A percentile compares a stretch with the other conserved stretches of the same genome.
phyloP scores from a whole-genome alignment of 2,329 filamentous ascomycete genomes.

The Arachnomyces sp. region DNA sequence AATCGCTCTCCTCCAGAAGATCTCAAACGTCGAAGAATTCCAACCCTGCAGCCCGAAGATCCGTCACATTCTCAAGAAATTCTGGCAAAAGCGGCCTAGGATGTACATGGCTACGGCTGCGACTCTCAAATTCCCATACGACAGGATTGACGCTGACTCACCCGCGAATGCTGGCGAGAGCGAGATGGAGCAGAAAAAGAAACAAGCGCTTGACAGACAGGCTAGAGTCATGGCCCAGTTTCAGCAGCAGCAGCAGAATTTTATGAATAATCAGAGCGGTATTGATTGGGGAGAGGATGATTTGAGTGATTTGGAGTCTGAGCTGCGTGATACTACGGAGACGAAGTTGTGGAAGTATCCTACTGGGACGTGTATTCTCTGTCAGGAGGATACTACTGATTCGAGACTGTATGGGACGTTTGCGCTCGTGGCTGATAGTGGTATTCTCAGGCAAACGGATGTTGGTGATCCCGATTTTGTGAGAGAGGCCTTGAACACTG shows the following conservation, averaged over 20 bases:
- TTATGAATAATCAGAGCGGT: slow-evolving; percentile 78
- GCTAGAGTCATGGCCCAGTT: slow-evolving; percentile 96
- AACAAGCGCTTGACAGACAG: slow-evolving; percentile 79
- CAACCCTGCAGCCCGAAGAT: slow-evolving; percentile 80
- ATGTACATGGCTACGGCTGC: slow-evolving; percentile 62
- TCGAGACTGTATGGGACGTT: slow-evolving; percentile 86
- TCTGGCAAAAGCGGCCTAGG: slow-evolving; percentile 72
- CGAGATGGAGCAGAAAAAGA: slow-evolving; percentile 72
- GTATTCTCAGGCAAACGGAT: slow-evolving; percentile 78
- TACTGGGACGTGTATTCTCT: slow-evolving; percentile 85
- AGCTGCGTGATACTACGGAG: slow-evolving; percentile 44
- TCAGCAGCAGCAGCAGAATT: slow-evolving; percentile 93
- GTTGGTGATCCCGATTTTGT: slow-evolving; percentile 74
- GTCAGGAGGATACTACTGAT: slow-evolving; percentile 92
- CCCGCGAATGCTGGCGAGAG: slow-evolving; percentile 58
- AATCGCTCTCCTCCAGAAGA: slow-evolving; percentile 44
- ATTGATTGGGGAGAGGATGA: slow-evolving; percentile 85
- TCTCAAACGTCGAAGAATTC: slow-evolving; percentile 61
- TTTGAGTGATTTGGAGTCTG: slow-evolving; percentile 54
- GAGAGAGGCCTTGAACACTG: slow-evolving; percentile 69
- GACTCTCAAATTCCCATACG: slow-evolving; percentile 54
- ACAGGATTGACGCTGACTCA: slow-evolving; percentile 72
- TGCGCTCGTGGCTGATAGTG: slow-evolving; percentile 77
- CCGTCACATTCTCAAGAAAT: slow-evolving; percentile 67
- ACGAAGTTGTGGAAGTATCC: slow-evolving; percentile 85